phyloP scores from a whole-genome alignment of 768 basidiomycete species.

The Phlebiopsis flavidoalba region DNA sequence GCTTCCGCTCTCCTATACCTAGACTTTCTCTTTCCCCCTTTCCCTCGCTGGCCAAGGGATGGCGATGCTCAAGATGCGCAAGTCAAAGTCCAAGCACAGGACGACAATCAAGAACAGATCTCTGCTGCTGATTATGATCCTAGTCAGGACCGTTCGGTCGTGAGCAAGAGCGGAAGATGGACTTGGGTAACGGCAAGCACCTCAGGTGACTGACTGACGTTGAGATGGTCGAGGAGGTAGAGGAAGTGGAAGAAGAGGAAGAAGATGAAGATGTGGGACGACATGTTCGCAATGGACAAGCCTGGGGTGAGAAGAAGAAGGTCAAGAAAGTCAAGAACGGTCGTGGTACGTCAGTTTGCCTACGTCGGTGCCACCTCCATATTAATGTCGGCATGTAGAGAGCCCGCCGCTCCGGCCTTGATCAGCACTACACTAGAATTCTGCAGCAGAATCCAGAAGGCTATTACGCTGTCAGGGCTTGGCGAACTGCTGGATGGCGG shows the following conservation, averaged over 20 bases:
- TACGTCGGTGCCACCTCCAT: not conserved
- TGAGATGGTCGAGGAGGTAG: constrained; percentile 40
- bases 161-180: constrained; percentile 76
- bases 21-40: too few species aligned
- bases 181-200: constrained; percentile 31
- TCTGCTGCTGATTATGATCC: constrained; percentile 94
- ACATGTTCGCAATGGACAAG: constrained; percentile 82
- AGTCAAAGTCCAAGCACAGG: constrained; percentile 39
- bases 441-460: constrained; percentile 92
- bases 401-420: constrained; percentile 52
- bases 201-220: constrained; percentile 39
- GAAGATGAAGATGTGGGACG: constrained; percentile 88
- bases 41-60: constrained; percentile 68
- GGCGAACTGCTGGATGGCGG: constrained; percentile 92
- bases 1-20: constrained; percentile 54
- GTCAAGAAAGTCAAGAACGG: constrained; percentile 52
- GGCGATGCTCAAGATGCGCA: constrained; percentile 47
- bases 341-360: constrained; percentile 36
- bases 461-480: constrained; percentile 89
- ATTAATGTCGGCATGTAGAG: constrained; percentile 30
- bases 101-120: constrained; percentile 58
- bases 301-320: constrained; percentile 47
- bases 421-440: constrained; percentile 78
- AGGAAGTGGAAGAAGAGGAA: constrained; percentile 46
- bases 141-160: constrained; percentile 72